Evolutionary conservation across 768 basidiomycete species (phyloP), one percentile per base, ranked within the genome.

Genomic region (Suillus discolor): DNA sequence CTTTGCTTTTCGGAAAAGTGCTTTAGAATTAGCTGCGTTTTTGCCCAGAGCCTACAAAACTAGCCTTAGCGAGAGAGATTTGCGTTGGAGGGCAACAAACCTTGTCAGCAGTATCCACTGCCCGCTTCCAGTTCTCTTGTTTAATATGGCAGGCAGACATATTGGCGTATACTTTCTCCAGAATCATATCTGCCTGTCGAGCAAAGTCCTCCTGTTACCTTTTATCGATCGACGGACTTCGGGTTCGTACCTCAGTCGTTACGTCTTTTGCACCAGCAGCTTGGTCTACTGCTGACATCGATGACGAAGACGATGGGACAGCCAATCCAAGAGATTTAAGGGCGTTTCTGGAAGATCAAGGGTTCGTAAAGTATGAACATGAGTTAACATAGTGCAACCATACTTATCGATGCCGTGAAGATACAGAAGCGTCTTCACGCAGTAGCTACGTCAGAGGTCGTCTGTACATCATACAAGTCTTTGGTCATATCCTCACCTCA

Each of bases 81-180:
- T 36, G 38, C 41, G 41, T 20, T 20, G 53, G 18, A 59, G 44
- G 2, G 39, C 12, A 38, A 28, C 73, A 18, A 53, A 84, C 92
- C 83, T 94, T 91, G 70, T 94, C 88, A 28, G 93, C 91, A n/a
- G 91, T 89, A 69, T 94, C 91, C 61, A 86, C 74, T 0, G 89
- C 90, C 16, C 93, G 86, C 71, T 87, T 85, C 90, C 90, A 95
- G 72, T 93, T 95, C 57, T 82, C 81, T 60, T 87, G 86, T 77
- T 92, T 93, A 71, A 94, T 78, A 73, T 94, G 91, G 69, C 92
- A 93, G 6, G 91, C 92, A 3, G 89, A 86, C 90, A 92, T 91
- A 64, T 95, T 95, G 4, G 91, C 86, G 68, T 94, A 92, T 55
- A 94, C 87, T 79, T 91, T 94, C 77, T 92, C 92, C 23, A 92